A percentile compares a stretch with the other conserved stretches of the same genome.
Conservation (phyloP, 164 flowering plant species). For the Malania oleifera region DNA sequence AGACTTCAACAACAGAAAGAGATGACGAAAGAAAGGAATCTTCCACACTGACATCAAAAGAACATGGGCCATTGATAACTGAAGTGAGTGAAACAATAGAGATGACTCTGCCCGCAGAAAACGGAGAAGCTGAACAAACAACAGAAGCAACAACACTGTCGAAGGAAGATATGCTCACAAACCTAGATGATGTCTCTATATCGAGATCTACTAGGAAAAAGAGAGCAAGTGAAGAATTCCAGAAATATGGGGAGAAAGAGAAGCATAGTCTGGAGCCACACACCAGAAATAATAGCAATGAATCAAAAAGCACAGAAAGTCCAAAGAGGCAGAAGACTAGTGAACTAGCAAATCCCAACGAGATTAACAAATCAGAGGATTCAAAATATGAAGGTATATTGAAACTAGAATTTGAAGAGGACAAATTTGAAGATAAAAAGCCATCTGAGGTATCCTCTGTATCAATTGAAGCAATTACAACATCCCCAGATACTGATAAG, state of each 20-base stretch:
- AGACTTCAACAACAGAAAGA: neutral
- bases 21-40: neutral
- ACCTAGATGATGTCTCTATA: neutral
- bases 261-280: neutral
- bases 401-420: slow-evolving; percentile 1
- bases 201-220: neutral
- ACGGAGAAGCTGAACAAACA: no score
- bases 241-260: neutral
- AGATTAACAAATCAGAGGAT: no score
- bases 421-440: slow-evolving; percentile 7
- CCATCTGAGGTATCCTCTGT: neutral
- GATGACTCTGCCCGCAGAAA: no score
- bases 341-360: no score
- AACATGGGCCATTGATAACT: no score
- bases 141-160: no score
- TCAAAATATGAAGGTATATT: neutral
- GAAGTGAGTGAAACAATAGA: neutral
- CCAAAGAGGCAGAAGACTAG: no score
- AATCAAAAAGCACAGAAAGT: no score
- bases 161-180: neutral
- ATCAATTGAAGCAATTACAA: slow-evolving; percentile 5
- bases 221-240: neutral
- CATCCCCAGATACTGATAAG: slow-evolving; percentile 5
- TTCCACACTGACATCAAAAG: no score
- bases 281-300: neutral